Evolutionary conservation across 768 basidiomycete species (phyloP), one percentile per base, ranked within the genome.

Genomic region (Panaeolus papilionaceus): DNA sequence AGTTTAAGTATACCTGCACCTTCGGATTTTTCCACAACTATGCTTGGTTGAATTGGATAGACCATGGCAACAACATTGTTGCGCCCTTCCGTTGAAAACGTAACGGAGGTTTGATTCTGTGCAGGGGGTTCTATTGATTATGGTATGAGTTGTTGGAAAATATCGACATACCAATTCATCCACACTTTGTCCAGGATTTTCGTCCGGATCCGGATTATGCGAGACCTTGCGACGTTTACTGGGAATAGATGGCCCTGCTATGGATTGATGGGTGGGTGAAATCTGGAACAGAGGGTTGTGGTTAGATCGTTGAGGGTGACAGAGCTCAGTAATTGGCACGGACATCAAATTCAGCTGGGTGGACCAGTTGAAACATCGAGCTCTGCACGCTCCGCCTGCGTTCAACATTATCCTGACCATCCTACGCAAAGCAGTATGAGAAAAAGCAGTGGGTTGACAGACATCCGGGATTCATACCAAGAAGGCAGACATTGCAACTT

Each of bases 161-260:
- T 14, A 54, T 10, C 2, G 16, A 33, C 28, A 14, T 37, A 58
- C 54, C 54, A 4, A n/a, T 14, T 16, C n/a, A 37, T 33, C 28
- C 54, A 37, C 6, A 16, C 16, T 37, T n/a, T 4, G 12, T 14
- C 10, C 26, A 12, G 9, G 37, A 12, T 7, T 4, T 16, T 4
- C 12, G 3, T 58, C 54, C 3, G 37, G 26, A 1, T 51, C 23
- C 23, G 26, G 23, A 51, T 51, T 51, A 16, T 58, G 54, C 14
- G 54, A 58, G 9, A 58, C 16, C 33, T 58, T 58, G 54, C 54
- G 54, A 58, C 54, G 54, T 33, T 58, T 58, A 37, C 26, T 58
- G 3, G 47, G 16, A 49, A 23, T 28, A 28, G 54, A 28, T 16
- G 54, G 16, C 4, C 26, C 54, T 58, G 28, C 4, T n/a, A 16